Conservation (phyloP, 1,139 yeast species). For the Geotrichum carabidarum region DNA sequence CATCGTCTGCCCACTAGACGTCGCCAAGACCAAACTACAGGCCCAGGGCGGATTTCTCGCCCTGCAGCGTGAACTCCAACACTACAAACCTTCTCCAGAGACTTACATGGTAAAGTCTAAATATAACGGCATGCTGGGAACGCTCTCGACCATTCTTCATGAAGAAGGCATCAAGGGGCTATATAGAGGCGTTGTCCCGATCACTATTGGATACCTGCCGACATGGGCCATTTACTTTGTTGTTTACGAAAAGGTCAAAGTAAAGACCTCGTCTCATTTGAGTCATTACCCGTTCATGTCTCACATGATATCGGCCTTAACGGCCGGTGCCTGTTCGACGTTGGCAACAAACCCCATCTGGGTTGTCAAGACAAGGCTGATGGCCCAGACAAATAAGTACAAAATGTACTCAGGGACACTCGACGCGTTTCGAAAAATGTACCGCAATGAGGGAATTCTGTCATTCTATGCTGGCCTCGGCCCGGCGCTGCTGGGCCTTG, state of each 20-base stretch:
- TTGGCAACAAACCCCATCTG: constrained; percentile 89
- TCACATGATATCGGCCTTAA: constrained; percentile 75
- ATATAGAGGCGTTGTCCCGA: constrained; percentile 87
- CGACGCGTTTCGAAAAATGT: constrained; percentile 81
- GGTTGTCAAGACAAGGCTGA: constrained; percentile 91
- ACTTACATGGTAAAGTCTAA: constrained; percentile 26
- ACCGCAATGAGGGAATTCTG: constrained; percentile 65
- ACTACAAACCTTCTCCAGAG: constrained; percentile 16
- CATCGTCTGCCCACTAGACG: constrained; percentile 88
- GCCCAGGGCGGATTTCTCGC: constrained; percentile 70
- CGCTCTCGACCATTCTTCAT: constrained; percentile 55
- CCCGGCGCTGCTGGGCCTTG: constrained; percentile 83
- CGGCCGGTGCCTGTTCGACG: constrained; percentile 86
- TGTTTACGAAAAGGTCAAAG: constrained; percentile 65
- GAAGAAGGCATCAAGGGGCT: constrained; percentile 83
- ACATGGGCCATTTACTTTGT: constrained; percentile 96
- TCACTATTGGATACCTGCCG: constrained; percentile 88
- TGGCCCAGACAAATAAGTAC: constrained; percentile 56
- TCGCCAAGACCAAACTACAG: constrained; percentile 88
- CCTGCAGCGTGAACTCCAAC: constrained; percentile 20
- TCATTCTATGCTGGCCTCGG: constrained; percentile 89
- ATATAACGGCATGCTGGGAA: constrained; percentile 57
- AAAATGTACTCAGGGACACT: constrained; percentile 64
- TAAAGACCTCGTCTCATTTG: constrained; percentile 39
- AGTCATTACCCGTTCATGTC: constrained; percentile 44